phyloP scores from a whole-genome alignment of 139 green algal species.

The Coelastrella sp. region DNA sequence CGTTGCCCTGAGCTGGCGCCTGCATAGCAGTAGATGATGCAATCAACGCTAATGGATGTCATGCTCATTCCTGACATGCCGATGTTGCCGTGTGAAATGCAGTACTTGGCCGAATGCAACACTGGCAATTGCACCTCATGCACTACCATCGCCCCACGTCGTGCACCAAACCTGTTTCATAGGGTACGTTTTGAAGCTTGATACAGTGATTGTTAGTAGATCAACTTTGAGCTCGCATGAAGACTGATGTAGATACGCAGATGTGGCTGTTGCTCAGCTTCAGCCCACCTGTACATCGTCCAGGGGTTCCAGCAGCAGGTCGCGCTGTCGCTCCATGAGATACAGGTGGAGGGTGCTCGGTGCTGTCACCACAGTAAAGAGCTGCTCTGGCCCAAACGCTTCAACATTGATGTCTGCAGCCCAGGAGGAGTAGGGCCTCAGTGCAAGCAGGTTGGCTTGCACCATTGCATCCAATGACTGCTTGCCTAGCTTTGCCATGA shows the following conservation, averaged over 20 bases:
- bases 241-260: neutral
- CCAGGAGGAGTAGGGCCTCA: too few relatives aligned
- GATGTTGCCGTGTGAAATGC: neutral
- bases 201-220: neutral
- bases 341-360: too few relatives aligned
- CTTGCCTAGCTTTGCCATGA: too few relatives aligned
- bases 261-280: neutral
- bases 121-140: neutral
- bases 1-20: neutral
- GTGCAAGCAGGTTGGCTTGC: too few relatives aligned
- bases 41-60: neutral
- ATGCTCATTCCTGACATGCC: neutral
- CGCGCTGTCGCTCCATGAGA: too few relatives aligned
- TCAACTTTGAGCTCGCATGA: neutral
- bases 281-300: too few relatives aligned
- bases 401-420: too few relatives aligned
- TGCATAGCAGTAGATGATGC: neutral
- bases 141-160: neutral
- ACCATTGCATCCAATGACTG: too few relatives aligned
- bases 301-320: too few relatives aligned
- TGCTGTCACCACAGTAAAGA: too few relatives aligned
- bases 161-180: neutral
- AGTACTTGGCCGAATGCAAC: too few relatives aligned
- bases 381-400: too few relatives aligned
- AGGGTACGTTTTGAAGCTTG: neutral